Base-by-base conservation (phyloP, 2,329 filamentous ascomycete species). In the Exophiala sideris region DNA sequence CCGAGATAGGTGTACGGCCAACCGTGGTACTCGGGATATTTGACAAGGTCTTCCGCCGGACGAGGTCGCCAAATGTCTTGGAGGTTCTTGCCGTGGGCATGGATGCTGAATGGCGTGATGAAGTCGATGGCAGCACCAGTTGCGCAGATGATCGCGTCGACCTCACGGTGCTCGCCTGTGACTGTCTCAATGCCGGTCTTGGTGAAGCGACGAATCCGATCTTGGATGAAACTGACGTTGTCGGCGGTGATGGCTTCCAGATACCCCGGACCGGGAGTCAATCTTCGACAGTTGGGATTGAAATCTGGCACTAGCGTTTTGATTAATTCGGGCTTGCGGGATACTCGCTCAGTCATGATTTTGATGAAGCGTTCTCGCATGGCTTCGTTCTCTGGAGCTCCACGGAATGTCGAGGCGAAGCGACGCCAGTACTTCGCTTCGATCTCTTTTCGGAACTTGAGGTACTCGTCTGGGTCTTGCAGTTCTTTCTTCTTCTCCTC, bases 261-360 rank as follows among this genome's bases (percentile, higher is more conserved):
- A 61, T 88, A 88, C 0, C 84, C 84, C 0, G 84, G 83, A 0
- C 84, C 83, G 0, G 85, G 83, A 0, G 85, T 88, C 21, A 61
- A 48, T 11, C 61, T 54, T 34, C 73, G 68, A 52, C 74, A 76
- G n/a, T 68, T 67, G 2, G 72, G 68, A 5, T 67, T 67, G 50
- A 74, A 76, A 11, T 67, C 60, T 2, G 75, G 74, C 1, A 76
- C 56, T 2, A 77, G 58, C 54, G 70, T 34, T 20, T 68, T 63
- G 5, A 67, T 32, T 1, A 73, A 57, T 16, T 68, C 69, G 2
- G 70, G 71, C 41, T 71, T 71, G 2, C 62, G 66, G 5, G 40
- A 36, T 24, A 65, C 48, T 14, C 59, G 55, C 38, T 57, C 33
- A 7, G 38, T 11, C 63, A 65, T 65, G 45, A 56, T 58, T 34